Evolutionary conservation across 495 filamentous ascomycete genomes (phyloP).

Genomic region (Podospora conica): DNA sequence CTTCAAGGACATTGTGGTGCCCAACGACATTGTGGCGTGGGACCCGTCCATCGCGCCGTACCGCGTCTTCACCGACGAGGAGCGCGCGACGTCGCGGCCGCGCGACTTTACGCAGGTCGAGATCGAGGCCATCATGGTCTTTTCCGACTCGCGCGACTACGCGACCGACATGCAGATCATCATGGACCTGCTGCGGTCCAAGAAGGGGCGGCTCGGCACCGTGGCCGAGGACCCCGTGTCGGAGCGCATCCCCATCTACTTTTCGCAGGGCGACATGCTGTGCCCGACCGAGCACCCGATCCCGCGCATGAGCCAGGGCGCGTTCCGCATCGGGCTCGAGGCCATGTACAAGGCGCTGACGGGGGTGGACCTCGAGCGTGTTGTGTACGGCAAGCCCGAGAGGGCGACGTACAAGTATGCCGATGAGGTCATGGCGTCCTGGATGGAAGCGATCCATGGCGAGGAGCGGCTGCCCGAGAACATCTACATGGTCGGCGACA

Average conservation of each 20-base stretch:
- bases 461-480: constrained; percentile 64
- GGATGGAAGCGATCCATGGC: constrained; percentile 72
- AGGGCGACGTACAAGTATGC: constrained; percentile 75
- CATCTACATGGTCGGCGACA: constrained; percentile 80
- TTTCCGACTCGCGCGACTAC: constrained; percentile 79
- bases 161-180: constrained; percentile 81
- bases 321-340: constrained; percentile 71
- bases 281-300: constrained; percentile 72
- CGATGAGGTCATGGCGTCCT: constrained; percentile 65
- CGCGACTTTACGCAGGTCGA: constrained; percentile 61
- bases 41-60: constrained; percentile 57
- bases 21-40: constrained; percentile 61
- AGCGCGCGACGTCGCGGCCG: constrained; percentile 51
- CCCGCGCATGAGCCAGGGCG: constrained; percentile 67
- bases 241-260: constrained; percentile 67
- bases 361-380: constrained; percentile 68
- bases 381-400: constrained; percentile 81
- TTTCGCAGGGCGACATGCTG: constrained; percentile 67
- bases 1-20: constrained; percentile 59
- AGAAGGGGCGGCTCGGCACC: constrained; percentile 63
- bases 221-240: constrained; percentile 57
- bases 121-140: constrained; percentile 78
- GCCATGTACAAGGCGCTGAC: constrained; percentile 74
- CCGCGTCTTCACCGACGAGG: constrained; percentile 54
- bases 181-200: constrained; percentile 70